Evolutionary conservation across 192 early-diverging fungal species (phyloP), one percentile per base, ranked within the genome.

Genomic region (Lunasporangiospora selenospora): DNA sequence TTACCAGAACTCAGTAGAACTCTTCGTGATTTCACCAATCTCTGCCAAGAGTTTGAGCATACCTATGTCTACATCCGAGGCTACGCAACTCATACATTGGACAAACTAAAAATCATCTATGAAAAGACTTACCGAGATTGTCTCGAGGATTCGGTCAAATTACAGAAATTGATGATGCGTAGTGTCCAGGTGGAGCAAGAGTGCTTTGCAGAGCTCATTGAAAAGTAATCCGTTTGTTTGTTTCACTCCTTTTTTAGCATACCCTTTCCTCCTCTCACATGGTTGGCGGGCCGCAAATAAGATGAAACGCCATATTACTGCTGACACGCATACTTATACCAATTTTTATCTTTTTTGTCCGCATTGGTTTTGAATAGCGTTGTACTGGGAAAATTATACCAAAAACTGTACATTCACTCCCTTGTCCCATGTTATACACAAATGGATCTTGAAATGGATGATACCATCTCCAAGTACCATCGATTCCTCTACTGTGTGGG

Each of bases 31-130:
- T 64, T 81, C 41, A 58, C 75, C 31, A 67, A 49, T 18, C 62
- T 76, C 13, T 78, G 77, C 10, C 67, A 75, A 11, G 81, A 85
- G 51, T 85, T 85, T 53, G 76, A 65, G 13, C 76, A 75, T 21
- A 80, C 83, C 0, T 85, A 83, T 65, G 77, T 85, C 13, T 85
- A 83, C 50, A 79, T 85, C 40, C 79, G 76, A 6, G 83, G 83
- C 15, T 85, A 75, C 52, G 76, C 81, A 31, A 48, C 50, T 15
- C 65, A 71, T 29, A 79, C 81, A 2, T 65, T 82, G 4, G 79
- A 83, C 53, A 82, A 81, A 53, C 76, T 85, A 21, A 65, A 66
- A 18, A 65, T 80, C 18, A 81, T 85, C 16, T 81, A 77, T 48
- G 58, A 55, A 9, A 85, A 83, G 40, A 62, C 75, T 21, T 66